Conservation (phyloP, 1,284 basidiomycete genomes). For the Tremellales sp. region DNA sequence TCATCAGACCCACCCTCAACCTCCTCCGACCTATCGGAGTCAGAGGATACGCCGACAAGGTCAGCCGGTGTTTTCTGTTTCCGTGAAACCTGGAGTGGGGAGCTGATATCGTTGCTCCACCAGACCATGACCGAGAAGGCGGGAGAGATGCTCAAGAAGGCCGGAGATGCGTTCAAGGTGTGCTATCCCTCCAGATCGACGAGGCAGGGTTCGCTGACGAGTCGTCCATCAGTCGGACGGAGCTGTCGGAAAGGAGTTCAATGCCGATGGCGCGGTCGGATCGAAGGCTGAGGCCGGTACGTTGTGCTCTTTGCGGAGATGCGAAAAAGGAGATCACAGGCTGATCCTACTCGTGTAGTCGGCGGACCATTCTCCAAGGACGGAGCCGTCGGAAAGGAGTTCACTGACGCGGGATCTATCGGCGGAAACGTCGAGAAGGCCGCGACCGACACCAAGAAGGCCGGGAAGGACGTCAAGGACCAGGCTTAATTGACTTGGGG, state of each 20-base stretch:
- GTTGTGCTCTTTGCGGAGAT: slow-evolving; percentile 1
- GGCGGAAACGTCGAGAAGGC: slow-evolving; percentile 19
- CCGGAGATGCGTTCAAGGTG: slow-evolving; percentile 26
- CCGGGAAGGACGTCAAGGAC: slow-evolving; percentile 16
- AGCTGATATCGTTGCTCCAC: no score
- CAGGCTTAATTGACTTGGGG: slow-evolving; percentile 14
- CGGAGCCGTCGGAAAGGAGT: slow-evolving; percentile 29
- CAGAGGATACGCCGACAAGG: slow-evolving; percentile 10
- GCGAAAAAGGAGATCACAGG: not conserved
- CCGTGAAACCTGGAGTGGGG: no score
- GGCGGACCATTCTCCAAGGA: slow-evolving; percentile 31
- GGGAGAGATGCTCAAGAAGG: slow-evolving; percentile 24
- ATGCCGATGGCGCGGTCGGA: slow-evolving; percentile 25
- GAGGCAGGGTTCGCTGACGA: not conserved
- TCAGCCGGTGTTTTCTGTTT: no score
- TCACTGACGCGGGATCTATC: slow-evolving; percentile 20
- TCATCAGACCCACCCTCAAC: not conserved
- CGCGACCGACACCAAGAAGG: slow-evolving; percentile 19
- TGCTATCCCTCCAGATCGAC: slow-evolving; percentile 1
- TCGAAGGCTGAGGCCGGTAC: slow-evolving; percentile 19
- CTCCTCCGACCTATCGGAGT: slow-evolving; percentile 1
- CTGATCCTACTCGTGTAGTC: slow-evolving; percentile 9
- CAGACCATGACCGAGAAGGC: slow-evolving; percentile 12
- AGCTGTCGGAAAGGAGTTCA: slow-evolving; percentile 26
- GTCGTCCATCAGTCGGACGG: slow-evolving; percentile 19